Percentiles rank a stretch among this genome's conserved stretches.
phyloP scores from a whole-genome alignment of 2,329 filamentous ascomycete genomes.

The Tympanopsis confertula region DNA sequence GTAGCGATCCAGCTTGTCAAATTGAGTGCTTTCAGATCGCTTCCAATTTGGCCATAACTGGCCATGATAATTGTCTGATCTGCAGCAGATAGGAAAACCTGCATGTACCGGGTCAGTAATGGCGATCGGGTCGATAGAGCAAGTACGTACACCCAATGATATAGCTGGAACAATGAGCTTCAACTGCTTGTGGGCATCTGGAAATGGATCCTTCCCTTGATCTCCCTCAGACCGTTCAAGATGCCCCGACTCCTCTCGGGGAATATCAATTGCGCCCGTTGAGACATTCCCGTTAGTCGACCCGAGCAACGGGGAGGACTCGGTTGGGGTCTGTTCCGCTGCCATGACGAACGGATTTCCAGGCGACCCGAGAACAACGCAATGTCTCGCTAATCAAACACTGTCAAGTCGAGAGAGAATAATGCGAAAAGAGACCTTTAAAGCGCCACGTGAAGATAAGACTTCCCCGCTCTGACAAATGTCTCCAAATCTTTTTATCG shows the following conservation, averaged over 20 bases:
- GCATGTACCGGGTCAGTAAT: not conserved
- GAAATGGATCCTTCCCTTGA: not conserved
- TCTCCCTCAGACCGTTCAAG: not conserved
- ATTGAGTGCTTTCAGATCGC: not conserved
- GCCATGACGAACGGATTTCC: not conserved
- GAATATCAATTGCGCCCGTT: not conserved
- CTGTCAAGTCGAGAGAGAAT: too few relatives aligned
- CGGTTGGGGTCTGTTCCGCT: not conserved
- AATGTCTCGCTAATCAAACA: too few relatives aligned
- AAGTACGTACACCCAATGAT: not conserved
- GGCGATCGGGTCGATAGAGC: not conserved
- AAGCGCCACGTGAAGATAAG: too few relatives aligned
- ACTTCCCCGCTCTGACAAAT: too few relatives aligned
- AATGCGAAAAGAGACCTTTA: too few relatives aligned
- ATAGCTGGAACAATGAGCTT: not conserved
- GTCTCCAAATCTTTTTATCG: too few relatives aligned
- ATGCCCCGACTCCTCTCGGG: not conserved
- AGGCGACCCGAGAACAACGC: not conserved
- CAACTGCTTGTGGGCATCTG: not conserved
- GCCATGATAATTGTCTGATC: conserved; percentile 1
- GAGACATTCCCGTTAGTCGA: not conserved
- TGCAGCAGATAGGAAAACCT: conserved; percentile 1
- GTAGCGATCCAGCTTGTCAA: not conserved
- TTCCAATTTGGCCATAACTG: conserved; percentile 1
- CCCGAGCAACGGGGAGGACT: conserved; percentile 1